Evolutionary conservation across 768 basidiomycete species (phyloP).

Genomic region (Mycena crocata): DNA sequence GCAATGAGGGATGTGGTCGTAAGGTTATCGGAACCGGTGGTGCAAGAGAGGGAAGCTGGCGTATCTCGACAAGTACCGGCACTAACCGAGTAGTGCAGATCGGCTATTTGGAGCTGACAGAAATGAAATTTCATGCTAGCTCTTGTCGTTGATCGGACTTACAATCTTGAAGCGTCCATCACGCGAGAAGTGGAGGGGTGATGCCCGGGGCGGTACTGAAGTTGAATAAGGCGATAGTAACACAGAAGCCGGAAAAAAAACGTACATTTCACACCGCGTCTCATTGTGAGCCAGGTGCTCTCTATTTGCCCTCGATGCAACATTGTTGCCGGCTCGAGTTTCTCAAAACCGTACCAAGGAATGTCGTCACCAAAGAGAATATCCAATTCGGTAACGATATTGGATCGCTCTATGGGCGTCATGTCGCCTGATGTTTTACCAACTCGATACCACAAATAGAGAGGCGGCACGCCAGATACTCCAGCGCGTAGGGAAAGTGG

Average conservation of each 20-base stretch:
- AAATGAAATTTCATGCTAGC: too few relatives aligned
- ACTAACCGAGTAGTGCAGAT: constrained; percentile 91
- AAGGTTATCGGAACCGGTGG: constrained; percentile 76
- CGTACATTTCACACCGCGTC: constrained; percentile 81
- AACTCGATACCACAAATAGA: constrained; percentile 84
- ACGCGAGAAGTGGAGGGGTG: constrained; percentile 83
- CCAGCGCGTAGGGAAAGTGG: constrained; percentile 74
- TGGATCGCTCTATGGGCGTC: constrained; percentile 63
- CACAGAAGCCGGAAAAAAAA: constrained; percentile 15
- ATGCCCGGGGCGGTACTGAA: constrained; percentile 75
- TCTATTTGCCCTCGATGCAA: constrained; percentile 54
- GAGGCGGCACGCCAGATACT: constrained; percentile 61
- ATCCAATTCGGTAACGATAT: constrained; percentile 92
- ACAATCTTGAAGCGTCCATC: constrained; percentile 90
- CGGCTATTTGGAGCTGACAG: constrained; percentile 92
- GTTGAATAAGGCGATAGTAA: constrained; percentile 18
- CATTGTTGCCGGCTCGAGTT: constrained; percentile 70
- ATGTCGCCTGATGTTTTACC: constrained; percentile 75
- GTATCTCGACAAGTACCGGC: constrained; percentile 85
- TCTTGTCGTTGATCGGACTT: too few relatives aligned
- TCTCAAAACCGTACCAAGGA: constrained; percentile 90
- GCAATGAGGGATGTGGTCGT: constrained; percentile 76
- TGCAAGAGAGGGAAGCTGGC: constrained; percentile 60
- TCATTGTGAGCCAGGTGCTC: constrained; percentile 73
- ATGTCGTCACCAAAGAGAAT: constrained; percentile 86